phyloP scores from a whole-genome alignment of 2,329 filamentous ascomycete genomes.

The Alternaria sp. region DNA sequence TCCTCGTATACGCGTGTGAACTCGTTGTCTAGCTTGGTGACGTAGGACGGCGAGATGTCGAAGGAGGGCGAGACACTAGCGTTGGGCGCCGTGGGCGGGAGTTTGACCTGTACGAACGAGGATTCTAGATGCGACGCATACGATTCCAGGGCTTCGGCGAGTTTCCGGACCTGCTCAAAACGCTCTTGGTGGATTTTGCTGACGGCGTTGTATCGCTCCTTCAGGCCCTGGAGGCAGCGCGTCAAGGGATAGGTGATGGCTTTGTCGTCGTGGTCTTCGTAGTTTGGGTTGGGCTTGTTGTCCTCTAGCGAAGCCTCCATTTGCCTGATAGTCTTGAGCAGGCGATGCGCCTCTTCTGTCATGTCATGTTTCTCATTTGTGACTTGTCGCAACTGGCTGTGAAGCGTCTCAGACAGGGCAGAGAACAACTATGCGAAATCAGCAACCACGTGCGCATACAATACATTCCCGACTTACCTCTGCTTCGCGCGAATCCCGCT shows the following conservation, averaged over 20 bases:
- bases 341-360: conserved; percentile 85
- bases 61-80: conserved; percentile 82
- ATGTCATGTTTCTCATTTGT: conserved; percentile 88
- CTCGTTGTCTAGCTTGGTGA: conserved; percentile 84
- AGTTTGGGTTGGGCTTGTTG: conserved; percentile 69
- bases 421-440: conserved; percentile 74
- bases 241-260: conserved; percentile 83
- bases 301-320: conserved; percentile 93
- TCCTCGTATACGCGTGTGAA: conserved; percentile 97
- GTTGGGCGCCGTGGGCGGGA: conserved; percentile 82
- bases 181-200: conserved; percentile 86
- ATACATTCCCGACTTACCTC: conserved; percentile 67
- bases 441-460: conserved; percentile 5
- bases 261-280: conserved; percentile 73
- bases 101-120: conserved; percentile 82
- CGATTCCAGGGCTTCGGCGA: conserved; percentile 90
- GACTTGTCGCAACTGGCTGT: conserved; percentile 86
- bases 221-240: conserved; percentile 78
- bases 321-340: conserved; percentile 86
- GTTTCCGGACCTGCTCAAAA: conserved; percentile 95
- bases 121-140: conserved; percentile 96
- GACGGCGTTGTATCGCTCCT: conserved; percentile 84
- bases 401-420: conserved; percentile 88
- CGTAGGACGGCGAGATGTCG: conserved; percentile 90
- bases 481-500: conserved; percentile 86